These are phyloP conservation scores for Lichtheimia hyalospora DNA, from an alignment of 371 early-diverging fungal species.

Conservation along the genomic window DNA sequence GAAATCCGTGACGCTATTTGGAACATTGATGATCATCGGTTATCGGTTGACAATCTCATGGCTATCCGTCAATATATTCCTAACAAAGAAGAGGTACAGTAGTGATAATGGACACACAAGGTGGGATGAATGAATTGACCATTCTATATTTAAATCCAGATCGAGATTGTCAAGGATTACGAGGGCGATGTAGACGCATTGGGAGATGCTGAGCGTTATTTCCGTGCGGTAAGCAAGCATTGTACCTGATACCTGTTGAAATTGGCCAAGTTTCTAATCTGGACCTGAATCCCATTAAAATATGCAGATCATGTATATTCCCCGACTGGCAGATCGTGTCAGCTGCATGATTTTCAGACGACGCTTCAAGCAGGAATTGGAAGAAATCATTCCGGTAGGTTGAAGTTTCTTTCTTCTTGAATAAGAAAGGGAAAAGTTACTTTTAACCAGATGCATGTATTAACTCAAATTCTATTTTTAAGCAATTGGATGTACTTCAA, in stretches of 20 bases:
- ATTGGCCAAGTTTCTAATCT: too few relatives aligned
- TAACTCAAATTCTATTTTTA: conserved; percentile 8
- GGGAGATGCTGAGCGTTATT: conserved; percentile 70
- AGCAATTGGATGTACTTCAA: conserved; percentile 28
- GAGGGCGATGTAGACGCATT: conserved; percentile 64
- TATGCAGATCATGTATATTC: conserved; percentile 63
- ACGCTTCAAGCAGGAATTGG: conserved; percentile 68
- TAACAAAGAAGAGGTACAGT: conserved; percentile 57
- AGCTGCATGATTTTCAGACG: conserved; percentile 75
- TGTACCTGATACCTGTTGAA: too few relatives aligned
- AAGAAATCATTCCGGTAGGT: conserved; percentile 63
- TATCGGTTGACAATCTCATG: conserved; percentile 57
- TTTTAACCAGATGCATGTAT: neutral
- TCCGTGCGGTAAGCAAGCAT: conserved; percentile 40
- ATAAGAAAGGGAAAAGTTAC: neutral
- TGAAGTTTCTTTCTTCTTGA: neutral
- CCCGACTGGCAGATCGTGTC: conserved; percentile 68
- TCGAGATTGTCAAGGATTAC: conserved; percentile 66
- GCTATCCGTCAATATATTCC: conserved; percentile 64
- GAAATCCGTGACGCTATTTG: conserved; percentile 70
- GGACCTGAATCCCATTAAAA: neutral
- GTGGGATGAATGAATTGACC: neutral
- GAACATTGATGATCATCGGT: conserved; percentile 61
- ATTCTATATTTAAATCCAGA: conserved; percentile 7
- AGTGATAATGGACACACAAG: neutral